These are phyloP conservation scores for Helotiales sp. DNA, from an alignment of 2,329 filamentous ascomycete genomes.

Conservation along the genomic window DNA sequence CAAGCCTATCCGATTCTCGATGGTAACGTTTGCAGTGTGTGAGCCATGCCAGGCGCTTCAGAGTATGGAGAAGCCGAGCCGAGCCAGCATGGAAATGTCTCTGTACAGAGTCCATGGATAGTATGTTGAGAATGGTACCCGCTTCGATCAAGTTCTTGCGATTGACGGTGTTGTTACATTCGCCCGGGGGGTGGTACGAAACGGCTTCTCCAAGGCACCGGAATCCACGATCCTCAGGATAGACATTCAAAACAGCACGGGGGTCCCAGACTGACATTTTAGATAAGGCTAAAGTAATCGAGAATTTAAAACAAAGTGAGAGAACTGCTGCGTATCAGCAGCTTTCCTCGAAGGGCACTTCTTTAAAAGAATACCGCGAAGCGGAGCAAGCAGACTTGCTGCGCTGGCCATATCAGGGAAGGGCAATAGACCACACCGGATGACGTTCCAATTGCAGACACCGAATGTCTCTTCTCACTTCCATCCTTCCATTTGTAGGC, in stretches of 20 bases:
- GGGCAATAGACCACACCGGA: neutral
- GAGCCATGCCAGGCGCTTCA: neutral
- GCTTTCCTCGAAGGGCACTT: neutral
- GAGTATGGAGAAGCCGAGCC: neutral
- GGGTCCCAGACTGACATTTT: conserved; percentile 1
- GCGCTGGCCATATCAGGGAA: neutral
- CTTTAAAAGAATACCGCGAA: neutral
- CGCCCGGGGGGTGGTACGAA: too few species aligned
- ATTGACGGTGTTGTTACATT: too few species aligned
- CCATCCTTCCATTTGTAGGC: neutral
- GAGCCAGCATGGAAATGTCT: too few species aligned
- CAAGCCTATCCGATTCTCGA: too few species aligned
- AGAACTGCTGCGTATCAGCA: too few species aligned
- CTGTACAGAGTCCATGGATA: too few species aligned
- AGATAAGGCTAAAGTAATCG: neutral
- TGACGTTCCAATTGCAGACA: neutral
- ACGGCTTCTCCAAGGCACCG: conserved; percentile 8
- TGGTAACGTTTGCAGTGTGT: conserved; percentile 4
- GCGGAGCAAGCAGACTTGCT: neutral
- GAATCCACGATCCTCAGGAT: neutral
- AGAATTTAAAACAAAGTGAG: neutral
- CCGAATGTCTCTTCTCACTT: neutral
- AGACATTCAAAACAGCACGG: conserved; percentile 3
- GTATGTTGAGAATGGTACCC: neutral
- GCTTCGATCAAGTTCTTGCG: neutral